Evolutionary conservation across 345 rosid species (phyloP).

Genomic region (Citrus glauca): DNA sequence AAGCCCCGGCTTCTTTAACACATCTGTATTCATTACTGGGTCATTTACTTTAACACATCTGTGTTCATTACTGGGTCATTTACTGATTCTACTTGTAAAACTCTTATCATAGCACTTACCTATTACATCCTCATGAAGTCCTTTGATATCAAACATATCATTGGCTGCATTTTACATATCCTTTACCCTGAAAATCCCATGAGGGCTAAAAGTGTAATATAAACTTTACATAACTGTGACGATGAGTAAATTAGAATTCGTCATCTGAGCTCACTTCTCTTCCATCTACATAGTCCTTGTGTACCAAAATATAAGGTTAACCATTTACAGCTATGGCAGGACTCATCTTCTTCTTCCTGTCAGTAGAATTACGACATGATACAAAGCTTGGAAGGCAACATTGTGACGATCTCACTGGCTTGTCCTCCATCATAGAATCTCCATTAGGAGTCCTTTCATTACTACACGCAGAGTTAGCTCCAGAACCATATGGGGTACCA

Average conservation of each 20-base stretch:
- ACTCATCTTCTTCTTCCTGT: conserved; percentile 74
- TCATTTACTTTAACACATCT: neutral
- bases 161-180: conserved; percentile 13
- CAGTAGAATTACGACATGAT: conserved; percentile 50
- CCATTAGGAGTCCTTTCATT: conserved; percentile 51
- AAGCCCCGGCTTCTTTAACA: neutral
- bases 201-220: neutral
- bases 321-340: conserved; percentile 37
- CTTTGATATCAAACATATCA: conserved; percentile 4
- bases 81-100: neutral
- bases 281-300: neutral
- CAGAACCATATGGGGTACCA: conserved; percentile 51
- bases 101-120: conserved; percentile 14
- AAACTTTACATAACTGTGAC: neutral
- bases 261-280: conserved; percentile 10
- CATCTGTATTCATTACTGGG: conserved; percentile 5
- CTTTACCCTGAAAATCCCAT: conserved; percentile 1
- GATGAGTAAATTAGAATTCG: neutral
- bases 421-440: conserved; percentile 32
- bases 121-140: neutral
- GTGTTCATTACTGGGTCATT: neutral
- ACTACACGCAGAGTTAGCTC: conserved; percentile 43
- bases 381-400: conserved; percentile 81
- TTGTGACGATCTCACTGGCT: conserved; percentile 36
- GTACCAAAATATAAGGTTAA: conserved; percentile 10